A percentile compares a stretch with the other conserved stretches of the same genome.
Evolutionary conservation across 129 eudicot species (phyloP).

Genomic region (Artemisia argyi): DNA sequence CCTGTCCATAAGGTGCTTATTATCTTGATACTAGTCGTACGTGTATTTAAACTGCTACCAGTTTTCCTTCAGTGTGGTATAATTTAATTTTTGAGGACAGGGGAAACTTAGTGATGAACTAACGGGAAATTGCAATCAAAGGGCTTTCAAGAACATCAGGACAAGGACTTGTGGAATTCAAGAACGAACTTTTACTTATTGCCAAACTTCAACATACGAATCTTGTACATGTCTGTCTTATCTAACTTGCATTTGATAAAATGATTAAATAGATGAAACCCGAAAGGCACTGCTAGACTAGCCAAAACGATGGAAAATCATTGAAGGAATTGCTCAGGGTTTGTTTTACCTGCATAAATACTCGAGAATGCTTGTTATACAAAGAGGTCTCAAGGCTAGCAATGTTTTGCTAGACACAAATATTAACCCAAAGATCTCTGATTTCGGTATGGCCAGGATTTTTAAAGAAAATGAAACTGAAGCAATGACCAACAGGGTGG

Average conservation of each 20-base stretch:
- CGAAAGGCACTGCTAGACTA: too few species aligned
- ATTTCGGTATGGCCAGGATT: constrained; percentile 49
- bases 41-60: too few species aligned
- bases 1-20: constrained; percentile 50
- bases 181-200: too few species aligned
- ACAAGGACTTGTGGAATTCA: constrained; percentile 36
- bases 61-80: background rate
- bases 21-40: background rate
- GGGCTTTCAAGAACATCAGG: constrained; percentile 23
- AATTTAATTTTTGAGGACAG: constrained; percentile 23
- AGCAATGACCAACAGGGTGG: constrained; percentile 38
- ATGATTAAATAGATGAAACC: too few species aligned
- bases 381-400: constrained; percentile 54
- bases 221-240: too few species aligned
- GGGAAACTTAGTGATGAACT: constrained; percentile 34
- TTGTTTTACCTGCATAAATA: too few species aligned
- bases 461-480: constrained; percentile 34
- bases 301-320: too few species aligned
- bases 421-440: constrained; percentile 41
- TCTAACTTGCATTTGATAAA: too few species aligned
- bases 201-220: too few species aligned
- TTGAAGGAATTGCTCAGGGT: too few species aligned
- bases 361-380: constrained; percentile 42
- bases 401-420: constrained; percentile 28
- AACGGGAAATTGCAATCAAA: constrained; percentile 30